These are phyloP conservation scores for Erodium maritimum DNA, from an alignment of 345 rosid species.

Conservation along the genomic window DNA sequence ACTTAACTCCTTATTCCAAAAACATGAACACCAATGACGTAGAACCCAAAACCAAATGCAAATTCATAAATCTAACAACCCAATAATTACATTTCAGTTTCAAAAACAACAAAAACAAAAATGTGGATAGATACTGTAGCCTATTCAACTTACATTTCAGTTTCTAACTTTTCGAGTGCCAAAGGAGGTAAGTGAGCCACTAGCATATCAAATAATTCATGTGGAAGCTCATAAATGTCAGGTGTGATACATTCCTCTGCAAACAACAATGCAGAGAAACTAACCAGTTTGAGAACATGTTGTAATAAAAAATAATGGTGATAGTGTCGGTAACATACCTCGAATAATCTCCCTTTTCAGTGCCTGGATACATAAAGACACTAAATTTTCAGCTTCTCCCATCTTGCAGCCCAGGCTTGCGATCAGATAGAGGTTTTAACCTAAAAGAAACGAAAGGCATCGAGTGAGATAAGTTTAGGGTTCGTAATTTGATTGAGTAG, in stretches of 20 bases:
- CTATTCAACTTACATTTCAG: constrained; percentile 34
- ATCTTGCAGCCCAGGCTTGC: too few species aligned
- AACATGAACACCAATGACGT: too few species aligned
- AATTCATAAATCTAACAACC: too few species aligned
- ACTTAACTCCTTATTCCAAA: too few species aligned
- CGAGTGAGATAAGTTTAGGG: too few species aligned
- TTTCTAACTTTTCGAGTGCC: constrained; percentile 51
- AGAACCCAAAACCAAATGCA: too few species aligned
- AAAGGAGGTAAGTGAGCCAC: constrained; percentile 49
- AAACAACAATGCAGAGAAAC: constrained; percentile 3
- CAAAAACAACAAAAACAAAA: too few species aligned
- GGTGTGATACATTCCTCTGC: constrained; percentile 35
- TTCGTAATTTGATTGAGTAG: too few species aligned
- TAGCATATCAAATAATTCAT: constrained; percentile 38
- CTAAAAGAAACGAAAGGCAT: too few species aligned
- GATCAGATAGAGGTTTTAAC: too few species aligned
- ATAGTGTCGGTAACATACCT: constrained; percentile 20
- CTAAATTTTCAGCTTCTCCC: constrained; percentile 42
- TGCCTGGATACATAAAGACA: constrained; percentile 35
- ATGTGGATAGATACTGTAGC: not conserved
- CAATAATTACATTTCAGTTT: too few species aligned
- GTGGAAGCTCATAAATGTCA: constrained; percentile 49
- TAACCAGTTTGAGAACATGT: not conserved
- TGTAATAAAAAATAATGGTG: not conserved
- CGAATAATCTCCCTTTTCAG: constrained; percentile 34